Evolutionary conservation across 345 rosid genomes (phyloP).

Genomic region (Gossypioides kirkii): DNA sequence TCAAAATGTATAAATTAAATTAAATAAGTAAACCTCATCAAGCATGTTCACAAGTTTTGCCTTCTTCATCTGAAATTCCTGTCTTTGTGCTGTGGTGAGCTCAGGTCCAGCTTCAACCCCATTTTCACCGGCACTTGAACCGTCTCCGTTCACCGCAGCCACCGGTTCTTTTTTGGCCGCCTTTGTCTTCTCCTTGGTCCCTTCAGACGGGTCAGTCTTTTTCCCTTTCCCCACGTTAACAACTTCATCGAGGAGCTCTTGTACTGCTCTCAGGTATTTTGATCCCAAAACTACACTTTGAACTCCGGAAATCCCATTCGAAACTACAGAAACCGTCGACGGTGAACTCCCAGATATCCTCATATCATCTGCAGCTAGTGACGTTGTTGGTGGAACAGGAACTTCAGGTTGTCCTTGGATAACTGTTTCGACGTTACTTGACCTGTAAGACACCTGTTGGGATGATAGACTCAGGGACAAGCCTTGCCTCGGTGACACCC

Average conservation of each 20-base stretch:
- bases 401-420: conserved; percentile 13
- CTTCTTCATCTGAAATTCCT: conserved; percentile 62
- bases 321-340: conserved; percentile 30
- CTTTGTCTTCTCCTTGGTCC: conserved; percentile 21
- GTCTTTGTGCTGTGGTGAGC: conserved; percentile 44
- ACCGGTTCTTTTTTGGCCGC: conserved; percentile 16
- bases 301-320: conserved; percentile 29
- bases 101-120: conserved; percentile 20
- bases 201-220: conserved; percentile 16
- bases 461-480: conserved; percentile 43
- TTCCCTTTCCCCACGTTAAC: conserved; percentile 37
- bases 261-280: conserved; percentile 60
- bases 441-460: conserved; percentile 20
- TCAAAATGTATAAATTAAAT: neutral
- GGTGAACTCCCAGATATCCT: conserved; percentile 38
- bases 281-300: conserved; percentile 41
- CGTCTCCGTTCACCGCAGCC: conserved; percentile 16
- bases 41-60: conserved; percentile 65
- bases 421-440: conserved; percentile 12
- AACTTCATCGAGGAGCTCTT: conserved; percentile 70
- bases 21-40: conserved; percentile 44
- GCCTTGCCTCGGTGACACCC: conserved; percentile 34
- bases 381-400: neutral
- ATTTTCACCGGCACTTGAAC: conserved; percentile 11
- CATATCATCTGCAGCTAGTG: conserved; percentile 19